phyloP scores from a whole-genome alignment of 2,329 filamentous ascomycete species.

The Penicillium sclerotigenum region DNA sequence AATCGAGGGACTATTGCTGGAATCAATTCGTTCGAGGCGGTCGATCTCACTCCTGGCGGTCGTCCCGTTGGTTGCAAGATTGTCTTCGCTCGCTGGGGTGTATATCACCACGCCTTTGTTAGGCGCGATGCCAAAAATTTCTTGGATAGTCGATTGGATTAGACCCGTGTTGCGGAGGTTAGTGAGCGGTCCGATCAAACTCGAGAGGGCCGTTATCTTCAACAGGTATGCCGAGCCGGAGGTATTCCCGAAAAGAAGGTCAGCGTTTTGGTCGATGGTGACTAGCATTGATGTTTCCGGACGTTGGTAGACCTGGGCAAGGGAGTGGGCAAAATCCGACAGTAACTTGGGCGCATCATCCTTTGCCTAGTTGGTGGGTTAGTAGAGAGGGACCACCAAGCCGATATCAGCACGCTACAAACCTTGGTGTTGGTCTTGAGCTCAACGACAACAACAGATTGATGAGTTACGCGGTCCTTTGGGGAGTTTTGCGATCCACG shows the following conservation, averaged over 20 bases:
- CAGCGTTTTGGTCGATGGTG: constrained; percentile 70
- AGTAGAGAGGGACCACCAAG: constrained; percentile 10
- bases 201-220: constrained; percentile 67
- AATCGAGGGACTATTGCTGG: constrained; percentile 39
- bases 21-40: constrained; percentile 49
- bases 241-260: constrained; percentile 70
- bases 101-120: constrained; percentile 72
- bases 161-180: constrained; percentile 80
- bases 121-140: constrained; percentile 63
- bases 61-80: constrained; percentile 66
- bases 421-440: constrained; percentile 64
- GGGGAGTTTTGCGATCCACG: constrained; percentile 37
- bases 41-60: constrained; percentile 69
- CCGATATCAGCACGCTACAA: constrained; percentile 26
- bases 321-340: constrained; percentile 67
- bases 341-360: constrained; percentile 73
- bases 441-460: constrained; percentile 61
- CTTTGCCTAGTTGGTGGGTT: constrained; percentile 51
- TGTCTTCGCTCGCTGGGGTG: constrained; percentile 65
- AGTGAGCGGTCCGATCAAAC: constrained; percentile 66
- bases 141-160: constrained; percentile 71
- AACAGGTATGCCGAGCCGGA: constrained; percentile 78
- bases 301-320: constrained; percentile 72
- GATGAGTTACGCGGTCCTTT: constrained; percentile 50
- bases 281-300: constrained; percentile 72